Evolutionary conservation across 106 monocot species (phyloP).

Genomic region (Posidonia australis): DNA sequence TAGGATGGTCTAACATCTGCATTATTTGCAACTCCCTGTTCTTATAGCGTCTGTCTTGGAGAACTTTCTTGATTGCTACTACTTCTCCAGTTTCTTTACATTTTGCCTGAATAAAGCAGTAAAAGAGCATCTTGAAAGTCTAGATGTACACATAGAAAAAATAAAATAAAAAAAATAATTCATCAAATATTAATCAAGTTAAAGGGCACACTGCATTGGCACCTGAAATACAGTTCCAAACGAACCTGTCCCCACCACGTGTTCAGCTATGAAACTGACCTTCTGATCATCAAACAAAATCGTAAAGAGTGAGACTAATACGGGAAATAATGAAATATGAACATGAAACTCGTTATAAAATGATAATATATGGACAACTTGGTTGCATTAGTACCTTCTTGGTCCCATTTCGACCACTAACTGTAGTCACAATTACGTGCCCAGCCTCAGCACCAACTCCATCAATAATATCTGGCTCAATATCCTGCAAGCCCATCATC

Average conservation of each 20-base stretch:
- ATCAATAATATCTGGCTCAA: constrained; percentile 29
- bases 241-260: constrained; percentile 30
- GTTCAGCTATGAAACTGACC: constrained; percentile 30
- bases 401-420: constrained; percentile 27
- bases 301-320: not conserved
- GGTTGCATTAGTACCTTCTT: constrained; percentile 16
- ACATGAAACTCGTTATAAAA: not conserved
- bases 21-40: too few relatives aligned
- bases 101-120: too few relatives aligned
- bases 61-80: too few relatives aligned
- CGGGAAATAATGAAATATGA: too few relatives aligned
- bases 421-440: constrained; percentile 21
- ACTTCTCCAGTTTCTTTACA: too few relatives aligned
- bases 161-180: too few relatives aligned
- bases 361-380: not conserved
- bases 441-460: constrained; percentile 21
- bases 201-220: not conserved
- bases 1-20: too few relatives aligned
- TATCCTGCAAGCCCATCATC: constrained; percentile 11
- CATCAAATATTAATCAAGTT: too few relatives aligned
- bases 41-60: too few relatives aligned
- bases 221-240: constrained; percentile 40
- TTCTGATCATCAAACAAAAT: constrained; percentile 8
- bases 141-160: too few relatives aligned
- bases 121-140: too few relatives aligned